Percentiles rank a stretch among this genome's conserved stretches.
phyloP scores from a whole-genome alignment of 139 green algal species.

The Picochlorum sp. region DNA sequence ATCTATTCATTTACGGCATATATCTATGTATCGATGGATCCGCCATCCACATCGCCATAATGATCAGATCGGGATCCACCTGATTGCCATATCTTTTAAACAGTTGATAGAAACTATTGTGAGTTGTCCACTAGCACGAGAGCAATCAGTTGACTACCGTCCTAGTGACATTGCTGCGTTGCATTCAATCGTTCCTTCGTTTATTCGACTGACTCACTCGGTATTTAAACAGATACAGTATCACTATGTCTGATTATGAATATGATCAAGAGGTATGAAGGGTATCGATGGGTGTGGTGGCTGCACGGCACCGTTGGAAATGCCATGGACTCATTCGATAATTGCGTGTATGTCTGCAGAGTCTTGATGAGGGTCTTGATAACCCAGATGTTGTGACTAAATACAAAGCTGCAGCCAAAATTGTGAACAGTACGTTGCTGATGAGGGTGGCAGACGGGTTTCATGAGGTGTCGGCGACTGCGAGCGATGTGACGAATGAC shows the following conservation, averaged over 20 bases:
- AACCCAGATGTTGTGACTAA: constrained; percentile 96
- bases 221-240: neutral
- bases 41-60: too few relatives aligned
- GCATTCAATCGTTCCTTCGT: too few relatives aligned
- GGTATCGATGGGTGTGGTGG: neutral
- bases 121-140: too few relatives aligned
- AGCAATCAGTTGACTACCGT: too few relatives aligned
- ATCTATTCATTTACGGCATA: too few relatives aligned
- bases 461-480: too few relatives aligned
- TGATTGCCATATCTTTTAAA: too few relatives aligned
- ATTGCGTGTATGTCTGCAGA: neutral
- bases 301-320: neutral
- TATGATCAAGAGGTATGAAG: neutral
- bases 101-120: too few relatives aligned
- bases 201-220: too few relatives aligned
- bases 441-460: neutral
- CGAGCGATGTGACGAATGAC: neutral
- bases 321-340: neutral
- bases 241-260: constrained; percentile 3
- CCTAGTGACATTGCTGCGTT: too few relatives aligned
- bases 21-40: too few relatives aligned
- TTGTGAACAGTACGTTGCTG: constrained; percentile 83
- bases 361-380: constrained; percentile 10
- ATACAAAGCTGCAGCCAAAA: constrained; percentile 97
- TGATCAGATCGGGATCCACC: too few relatives aligned